A percentile compares a stretch with the other conserved stretches of the same genome.
These are phyloP conservation scores for Asterophora lycoperdoides DNA, from an alignment of 768 basidiomycete species.

Conservation along the genomic window DNA sequence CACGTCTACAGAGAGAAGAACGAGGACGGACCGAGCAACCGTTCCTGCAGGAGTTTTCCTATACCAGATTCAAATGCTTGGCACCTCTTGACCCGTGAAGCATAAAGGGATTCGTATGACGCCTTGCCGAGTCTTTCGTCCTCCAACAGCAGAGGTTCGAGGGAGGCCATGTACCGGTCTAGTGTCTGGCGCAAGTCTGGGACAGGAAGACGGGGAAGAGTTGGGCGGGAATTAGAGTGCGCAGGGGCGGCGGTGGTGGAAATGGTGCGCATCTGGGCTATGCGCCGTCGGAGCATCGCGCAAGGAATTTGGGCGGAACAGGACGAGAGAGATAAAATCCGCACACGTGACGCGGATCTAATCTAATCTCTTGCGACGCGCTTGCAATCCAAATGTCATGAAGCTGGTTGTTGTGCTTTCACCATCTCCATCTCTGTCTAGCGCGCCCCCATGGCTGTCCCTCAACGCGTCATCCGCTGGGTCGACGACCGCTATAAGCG, in stretches of 20 bases:
- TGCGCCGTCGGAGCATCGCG: constrained; percentile 16
- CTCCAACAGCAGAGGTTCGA: constrained; percentile 77
- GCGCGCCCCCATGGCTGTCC: constrained; percentile 27
- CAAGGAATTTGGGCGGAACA: neutral
- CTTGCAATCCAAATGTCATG: constrained; percentile 1
- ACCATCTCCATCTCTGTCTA: neutral
- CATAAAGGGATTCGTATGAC: constrained; percentile 47
- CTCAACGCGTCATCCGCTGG: constrained; percentile 44
- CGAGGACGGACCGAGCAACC: constrained; percentile 58
- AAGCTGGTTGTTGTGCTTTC: constrained; percentile 4
- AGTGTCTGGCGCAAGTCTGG: constrained; percentile 75
- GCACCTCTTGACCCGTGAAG: constrained; percentile 54
- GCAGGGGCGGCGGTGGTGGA: constrained; percentile 12
- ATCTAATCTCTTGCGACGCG: constrained; percentile 25
- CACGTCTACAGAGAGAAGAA: constrained; percentile 4
- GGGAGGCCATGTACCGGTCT: constrained; percentile 69
- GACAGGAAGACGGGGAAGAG: constrained; percentile 69
- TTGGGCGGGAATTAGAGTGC: constrained; percentile 12
- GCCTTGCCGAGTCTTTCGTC: constrained; percentile 57
- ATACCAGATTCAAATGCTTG: constrained; percentile 69
- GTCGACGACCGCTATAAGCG: constrained; percentile 51
- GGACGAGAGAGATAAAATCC: neutral
- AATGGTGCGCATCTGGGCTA: constrained; percentile 18
- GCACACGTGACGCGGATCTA: constrained; percentile 22
- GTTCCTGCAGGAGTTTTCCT: constrained; percentile 64